phyloP scores from a whole-genome alignment of 108 stramenopile genomes.

The Cyclotella baltica region DNA sequence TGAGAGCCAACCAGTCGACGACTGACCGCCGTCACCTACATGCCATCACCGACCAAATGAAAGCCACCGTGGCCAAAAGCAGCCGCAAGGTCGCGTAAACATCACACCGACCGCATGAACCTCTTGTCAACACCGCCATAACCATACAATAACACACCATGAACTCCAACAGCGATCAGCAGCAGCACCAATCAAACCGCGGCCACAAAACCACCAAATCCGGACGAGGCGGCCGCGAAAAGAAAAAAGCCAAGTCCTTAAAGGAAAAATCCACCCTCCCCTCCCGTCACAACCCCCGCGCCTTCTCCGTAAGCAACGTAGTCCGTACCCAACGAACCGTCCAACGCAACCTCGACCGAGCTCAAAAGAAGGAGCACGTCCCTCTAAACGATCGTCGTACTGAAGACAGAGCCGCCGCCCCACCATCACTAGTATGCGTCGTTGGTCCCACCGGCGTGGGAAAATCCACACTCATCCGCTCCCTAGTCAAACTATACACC shows the following conservation, averaged over 20 bases:
- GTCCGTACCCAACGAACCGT: constrained; percentile 90
- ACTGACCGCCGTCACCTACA: too few relatives aligned
- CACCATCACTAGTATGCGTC: constrained; percentile 93
- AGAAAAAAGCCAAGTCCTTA: constrained; percentile 77
- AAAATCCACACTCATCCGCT: constrained; percentile 96
- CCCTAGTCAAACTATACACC: constrained; percentile 96
- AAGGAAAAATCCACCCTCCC: too few relatives aligned
- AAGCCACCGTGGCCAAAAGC: too few relatives aligned
- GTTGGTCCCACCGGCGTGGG: constrained; percentile 96
- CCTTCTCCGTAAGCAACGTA: constrained; percentile 96
- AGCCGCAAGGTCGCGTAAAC: background rate
- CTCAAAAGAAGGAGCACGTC: constrained; percentile 97
- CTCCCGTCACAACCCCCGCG: constrained; percentile 92
- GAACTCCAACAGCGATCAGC: constrained; percentile 12
- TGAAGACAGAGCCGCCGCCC: constrained; percentile 60
- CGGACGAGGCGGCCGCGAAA: constrained; percentile 89
- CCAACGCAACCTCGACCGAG: constrained; percentile 95
- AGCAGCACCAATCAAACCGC: constrained; percentile 39
- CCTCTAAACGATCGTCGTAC: constrained; percentile 78
- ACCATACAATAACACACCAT: background rate
- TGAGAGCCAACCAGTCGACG: too few relatives aligned
- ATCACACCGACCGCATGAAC: background rate
- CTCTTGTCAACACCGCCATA: background rate
- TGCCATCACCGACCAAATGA: too few relatives aligned
- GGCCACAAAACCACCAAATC: constrained; percentile 77